Conservation (phyloP, 1,139 yeast genomes). For the Zhuliangozyma blackwelliae region DNA sequence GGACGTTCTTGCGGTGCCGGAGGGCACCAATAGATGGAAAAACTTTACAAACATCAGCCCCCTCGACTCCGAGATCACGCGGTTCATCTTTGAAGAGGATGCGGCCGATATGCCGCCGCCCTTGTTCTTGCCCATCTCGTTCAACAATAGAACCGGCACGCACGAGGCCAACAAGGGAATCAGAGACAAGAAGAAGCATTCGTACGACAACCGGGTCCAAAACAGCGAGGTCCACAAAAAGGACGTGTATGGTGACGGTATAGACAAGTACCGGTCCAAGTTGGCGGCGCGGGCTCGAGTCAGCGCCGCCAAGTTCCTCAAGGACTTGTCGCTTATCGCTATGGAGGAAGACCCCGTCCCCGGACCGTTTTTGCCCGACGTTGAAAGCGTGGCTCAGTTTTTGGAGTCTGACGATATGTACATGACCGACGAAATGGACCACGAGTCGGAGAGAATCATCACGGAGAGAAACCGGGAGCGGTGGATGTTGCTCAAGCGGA, state of each 20-base stretch:
- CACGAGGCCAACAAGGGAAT: slow-evolving; percentile 76
- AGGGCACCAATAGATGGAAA: slow-evolving; percentile 51
- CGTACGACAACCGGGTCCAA: slow-evolving; percentile 77
- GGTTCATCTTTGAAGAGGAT: slow-evolving; percentile 24
- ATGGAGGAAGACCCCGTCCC: slow-evolving; percentile 33
- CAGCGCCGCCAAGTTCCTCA: slow-evolving; percentile 50
- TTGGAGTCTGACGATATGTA: slow-evolving; percentile 43
- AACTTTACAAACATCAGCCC: slow-evolving; percentile 21
- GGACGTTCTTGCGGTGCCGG: slow-evolving; percentile 48
- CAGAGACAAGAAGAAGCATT: slow-evolving; percentile 74
- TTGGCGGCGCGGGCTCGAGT: slow-evolving; percentile 47
- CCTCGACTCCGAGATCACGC: slow-evolving; percentile 16
- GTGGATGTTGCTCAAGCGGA: slow-evolving; percentile 66
- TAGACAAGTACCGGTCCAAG: slow-evolving; percentile 53
- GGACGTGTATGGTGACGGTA: slow-evolving; percentile 77
- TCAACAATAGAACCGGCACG: slow-evolving; percentile 80
- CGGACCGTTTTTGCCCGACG: slow-evolving; percentile 50
- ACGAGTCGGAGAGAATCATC: slow-evolving; percentile 37
- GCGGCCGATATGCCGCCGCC: slow-evolving; percentile 22
- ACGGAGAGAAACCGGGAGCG: slow-evolving; percentile 52
- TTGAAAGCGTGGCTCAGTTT: slow-evolving; percentile 52
- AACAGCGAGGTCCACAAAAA: slow-evolving; percentile 56
- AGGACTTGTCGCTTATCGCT: slow-evolving; percentile 49
- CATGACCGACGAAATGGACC: slow-evolving; percentile 33
- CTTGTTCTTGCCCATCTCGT: slow-evolving; percentile 53